Conservation (phyloP, 148 eudicot species). For the Arbutus unedo region DNA sequence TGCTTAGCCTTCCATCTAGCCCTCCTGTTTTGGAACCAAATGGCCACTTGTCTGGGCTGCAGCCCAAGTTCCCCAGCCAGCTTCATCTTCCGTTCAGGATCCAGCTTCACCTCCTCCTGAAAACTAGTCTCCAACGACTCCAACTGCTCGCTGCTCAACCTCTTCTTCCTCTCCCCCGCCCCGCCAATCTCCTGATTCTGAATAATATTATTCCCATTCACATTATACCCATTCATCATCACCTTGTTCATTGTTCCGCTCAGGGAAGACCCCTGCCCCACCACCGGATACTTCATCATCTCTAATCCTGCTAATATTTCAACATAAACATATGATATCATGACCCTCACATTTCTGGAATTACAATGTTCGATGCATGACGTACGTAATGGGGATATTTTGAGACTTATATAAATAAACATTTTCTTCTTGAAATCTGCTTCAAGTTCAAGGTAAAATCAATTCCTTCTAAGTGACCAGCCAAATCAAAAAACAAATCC, state of each 20-base stretch:
- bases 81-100: conserved; percentile 73
- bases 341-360: too few relatives aligned
- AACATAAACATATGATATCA: not conserved
- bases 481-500: too few relatives aligned
- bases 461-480: too few relatives aligned
- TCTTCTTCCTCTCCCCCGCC: conserved; percentile 47
- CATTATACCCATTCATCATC: conserved; percentile 16
- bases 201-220: conserved; percentile 15
- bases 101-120: conserved; percentile 71
- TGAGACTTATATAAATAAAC: too few relatives aligned
- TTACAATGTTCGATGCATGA: too few relatives aligned
- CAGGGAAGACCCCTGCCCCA: conserved; percentile 20
- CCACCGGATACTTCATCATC: conserved; percentile 28
- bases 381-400: too few relatives aligned
- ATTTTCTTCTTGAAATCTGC: too few relatives aligned
- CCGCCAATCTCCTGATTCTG: not conserved
- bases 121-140: conserved; percentile 67
- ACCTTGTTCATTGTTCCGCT: conserved; percentile 15
- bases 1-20: conserved; percentile 86
- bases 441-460: too few relatives aligned
- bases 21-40: conserved; percentile 82
- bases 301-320: conserved; percentile 26
- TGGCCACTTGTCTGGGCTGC: conserved; percentile 71
- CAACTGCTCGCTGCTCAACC: conserved; percentile 55
- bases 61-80: conserved; percentile 59